Evolutionary conservation across 306 rosid genomes (phyloP).

Genomic region (Luffa acutangula): DNA sequence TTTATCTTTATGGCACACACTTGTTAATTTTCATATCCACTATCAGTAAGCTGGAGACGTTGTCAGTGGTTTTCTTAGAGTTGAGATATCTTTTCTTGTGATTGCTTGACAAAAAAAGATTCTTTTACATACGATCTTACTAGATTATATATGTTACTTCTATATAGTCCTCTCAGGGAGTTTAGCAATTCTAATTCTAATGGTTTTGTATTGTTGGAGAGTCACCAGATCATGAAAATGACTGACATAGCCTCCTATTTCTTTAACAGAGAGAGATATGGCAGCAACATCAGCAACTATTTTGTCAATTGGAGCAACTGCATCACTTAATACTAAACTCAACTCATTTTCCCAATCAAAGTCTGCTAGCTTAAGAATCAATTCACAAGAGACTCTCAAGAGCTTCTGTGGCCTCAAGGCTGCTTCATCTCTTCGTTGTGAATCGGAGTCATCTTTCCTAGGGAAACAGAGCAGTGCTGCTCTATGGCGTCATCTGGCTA

Average conservation of each 20-base stretch:
- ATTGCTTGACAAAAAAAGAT: not conserved
- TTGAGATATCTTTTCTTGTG: not conserved
- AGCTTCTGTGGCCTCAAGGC: slow-evolving; percentile 73
- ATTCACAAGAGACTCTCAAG: slow-evolving; percentile 37
- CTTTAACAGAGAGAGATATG: slow-evolving; percentile 42
- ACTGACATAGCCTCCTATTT: not conserved
- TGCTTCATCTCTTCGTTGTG: slow-evolving; percentile 22
- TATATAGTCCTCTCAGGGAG: not conserved
- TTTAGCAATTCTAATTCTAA: not conserved
- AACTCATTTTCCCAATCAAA: slow-evolving; percentile 38
- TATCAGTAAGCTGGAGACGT: not conserved
- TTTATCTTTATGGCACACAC: not conserved
- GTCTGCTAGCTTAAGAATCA: slow-evolving; percentile 35
- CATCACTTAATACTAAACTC: slow-evolving; percentile 36
- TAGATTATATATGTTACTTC: not conserved
- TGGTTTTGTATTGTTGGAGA: not conserved
- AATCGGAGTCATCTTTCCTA: slow-evolving; percentile 44
- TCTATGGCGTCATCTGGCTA: slow-evolving; percentile 37
- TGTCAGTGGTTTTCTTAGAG: not conserved
- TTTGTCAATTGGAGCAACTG: slow-evolving; percentile 39
- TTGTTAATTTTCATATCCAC: not conserved
- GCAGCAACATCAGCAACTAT: slow-evolving; percentile 59
- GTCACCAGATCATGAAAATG: not conserved
- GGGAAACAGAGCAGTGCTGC: slow-evolving; percentile 44
- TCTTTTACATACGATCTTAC: not conserved